Evolutionary conservation across 495 filamentous ascomycete genomes (phyloP), one percentile per base, ranked within the genome.

Genomic region (Pyrenula aspistea): DNA sequence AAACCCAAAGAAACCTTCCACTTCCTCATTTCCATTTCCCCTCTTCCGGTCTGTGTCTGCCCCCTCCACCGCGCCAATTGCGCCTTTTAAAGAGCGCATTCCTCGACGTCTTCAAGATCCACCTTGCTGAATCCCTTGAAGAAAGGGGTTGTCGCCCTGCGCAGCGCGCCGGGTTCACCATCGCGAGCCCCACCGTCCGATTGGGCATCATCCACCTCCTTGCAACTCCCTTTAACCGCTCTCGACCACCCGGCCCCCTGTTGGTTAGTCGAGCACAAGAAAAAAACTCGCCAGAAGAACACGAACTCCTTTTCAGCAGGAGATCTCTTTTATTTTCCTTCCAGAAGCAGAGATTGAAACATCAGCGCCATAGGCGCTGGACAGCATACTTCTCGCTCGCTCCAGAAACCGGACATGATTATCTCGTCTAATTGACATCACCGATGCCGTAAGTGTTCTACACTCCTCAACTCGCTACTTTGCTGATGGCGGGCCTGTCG

Each of bases 381-480:
- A n/a, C n/a, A n/a, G n/a, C n/a, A n/a, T n/a, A n/a, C n/a, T n/a
- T n/a, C n/a, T n/a, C n/a, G n/a, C n/a, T n/a, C n/a, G n/a, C n/a
- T n/a, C n/a, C n/a, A n/a, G n/a, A n/a, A n/a, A n/a, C 15, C 31
- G 31, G 31, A 8, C 31, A 42, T 42, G 31, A 42, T 42, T 15
- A 42, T 15, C 8, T 42, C 15, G 31, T 15, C 31, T 4, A 15
- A 42, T 42, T 42, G 31, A 42, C 31, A 42, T 58, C 22, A 54
- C 54, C 56, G 24, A 60, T 60, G 59, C 51, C 59, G 59, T 60
- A 49, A 58, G 56, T 58, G 23, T n/a, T 25, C n/a, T 54, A 22
- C 10, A n/a, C 31, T n/a, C 22, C 4, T 54, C n/a, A 25, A 10
- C 25, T 54, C 51, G 31, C 42, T 55, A 36, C 53, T 56, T 47